Evolutionary conservation across 768 basidiomycete genomes (phyloP), one percentile per base, ranked within the genome.

Genomic region (Crepidotus variabilis): DNA sequence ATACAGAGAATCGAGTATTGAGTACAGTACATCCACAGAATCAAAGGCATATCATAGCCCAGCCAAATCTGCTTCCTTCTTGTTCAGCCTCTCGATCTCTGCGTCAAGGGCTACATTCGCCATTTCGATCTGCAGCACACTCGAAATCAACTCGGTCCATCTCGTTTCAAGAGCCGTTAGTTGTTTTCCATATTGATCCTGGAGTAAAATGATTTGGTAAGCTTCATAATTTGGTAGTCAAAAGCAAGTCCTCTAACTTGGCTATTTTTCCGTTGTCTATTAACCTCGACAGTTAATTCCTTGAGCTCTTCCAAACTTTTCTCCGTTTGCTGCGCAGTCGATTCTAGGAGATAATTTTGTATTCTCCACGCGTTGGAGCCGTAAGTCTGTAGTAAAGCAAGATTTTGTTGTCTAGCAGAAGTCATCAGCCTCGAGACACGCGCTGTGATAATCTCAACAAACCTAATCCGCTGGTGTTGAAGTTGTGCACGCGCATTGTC

Each of bases 131-230:
- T 98, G 95, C 57, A 98, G 74, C 47, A 95, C 89, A 64, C 74
- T 88, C 53, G 92, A 94, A 55, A 98, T 87, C 48, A 98, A 77
- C 71, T 94, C 92, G 20, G 92, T 95, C 95, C 95, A 98, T 59
- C 87, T 81, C 35, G 83, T 88, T 72, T 98, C 94, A 57, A 97
- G 74, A 8, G 83, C 75, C 24, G 84, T 89, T 57, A 98, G 74
- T 63, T 94, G 91, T 51, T 82, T 78, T 52, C 94, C 94, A 18
- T 87, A 74, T 8, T 78, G 83, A 47, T 88, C 91, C 90, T 98
- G 67, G 11, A 45, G 47, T 32, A 47, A 52, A 55, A 49, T 16
- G 39, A 14, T 20, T 52, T 51, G 3, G 51, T 45, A 20, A 56
- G 14, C 6, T 52, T 28, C 28, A 14, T 6, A 49, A 53, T 58